Base-by-base conservation (phyloP, 768 basidiomycete species). In the Kwoniella botswanensis region DNA sequence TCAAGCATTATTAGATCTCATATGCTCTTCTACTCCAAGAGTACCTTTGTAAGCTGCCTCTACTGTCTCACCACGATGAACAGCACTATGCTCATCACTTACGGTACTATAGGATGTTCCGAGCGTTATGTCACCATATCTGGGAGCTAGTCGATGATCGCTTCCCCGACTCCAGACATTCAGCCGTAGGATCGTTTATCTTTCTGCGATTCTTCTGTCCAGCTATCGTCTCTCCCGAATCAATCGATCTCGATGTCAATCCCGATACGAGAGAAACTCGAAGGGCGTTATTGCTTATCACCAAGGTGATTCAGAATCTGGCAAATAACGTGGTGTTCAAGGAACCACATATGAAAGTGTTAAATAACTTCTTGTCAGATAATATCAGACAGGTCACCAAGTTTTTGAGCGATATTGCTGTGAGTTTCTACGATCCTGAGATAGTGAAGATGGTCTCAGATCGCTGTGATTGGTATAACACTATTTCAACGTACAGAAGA, bases 241-340 rank as follows among this genome's bases (percentile, higher is more conserved):
- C 85, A 11, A 88, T 97, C 18, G 95, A 97, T 76, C 86, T 97
- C 50, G 90, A 93, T 71, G 78, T 93, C 0, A 69, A 76, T 2
- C 91, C 92, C 0, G 91, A 90, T 46, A 86, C 87, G 46, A 84
- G 86, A 52, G 86, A 87, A 35, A 86, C 92, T 63, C 90, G 92
- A 18, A 89, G 91, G 53, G 93, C 92, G 18, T 85, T 96, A 15
- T 90, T 92, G 87, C 85, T 92, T 58, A 91, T 97, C 72, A 92
- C 93, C 55, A 97, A 95, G 85, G 90, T 95, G 67, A 90, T 97
- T 57, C 94, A 96, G 83, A 94, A 93, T 78, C 84, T 97, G 41
- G 94, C 94, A 21, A 98, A 97, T 84, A 96, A 97, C 75, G 91
- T 95, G 60, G 89, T 93, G 78, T 96, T 96, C 35, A 94, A 94